Conservation (phyloP, 2,329 filamentous ascomycete species). For the Aspergillus nomiae region DNA sequence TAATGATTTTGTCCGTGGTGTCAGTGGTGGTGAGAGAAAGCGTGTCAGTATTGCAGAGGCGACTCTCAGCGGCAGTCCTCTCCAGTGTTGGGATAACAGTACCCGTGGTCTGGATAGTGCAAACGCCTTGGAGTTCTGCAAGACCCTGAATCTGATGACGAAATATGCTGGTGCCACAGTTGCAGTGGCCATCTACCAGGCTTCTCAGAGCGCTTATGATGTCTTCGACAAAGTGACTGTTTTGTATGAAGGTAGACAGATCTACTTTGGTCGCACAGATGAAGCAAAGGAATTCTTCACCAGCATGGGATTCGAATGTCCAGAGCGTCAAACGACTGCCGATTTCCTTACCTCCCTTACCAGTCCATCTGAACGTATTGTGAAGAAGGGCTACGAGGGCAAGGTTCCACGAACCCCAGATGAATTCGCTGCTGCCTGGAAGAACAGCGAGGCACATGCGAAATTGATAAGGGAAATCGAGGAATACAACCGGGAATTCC, state of each 20-base stretch:
- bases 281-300: conserved; percentile 69
- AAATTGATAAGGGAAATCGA: conserved; percentile 47
- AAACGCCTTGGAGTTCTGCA: conserved; percentile 59
- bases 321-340: conserved; percentile 67
- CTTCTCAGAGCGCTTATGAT: conserved; percentile 50
- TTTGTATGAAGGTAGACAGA: conserved; percentile 74
- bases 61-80: conserved; percentile 49
- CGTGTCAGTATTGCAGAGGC: conserved; percentile 63
- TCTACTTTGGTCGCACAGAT: conserved; percentile 69
- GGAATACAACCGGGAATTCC: conserved; percentile 45
- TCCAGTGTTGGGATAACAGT: conserved; percentile 52
- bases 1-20: conserved; percentile 61
- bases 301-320: conserved; percentile 69
- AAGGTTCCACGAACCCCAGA: conserved; percentile 68
- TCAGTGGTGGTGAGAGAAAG: conserved; percentile 63
- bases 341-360: conserved; percentile 74
- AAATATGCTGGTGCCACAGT: conserved; percentile 53
- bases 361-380: conserved; percentile 62
- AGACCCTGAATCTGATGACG: conserved; percentile 52
- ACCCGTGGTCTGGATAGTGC: conserved; percentile 55
- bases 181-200: conserved; percentile 58
- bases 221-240: conserved; percentile 73
- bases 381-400: conserved; percentile 62
- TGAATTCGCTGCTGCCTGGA: conserved; percentile 65
- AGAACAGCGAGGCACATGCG: conserved; percentile 53